phyloP scores from a whole-genome alignment of 768 basidiomycete species.

The Termitomyces sp. region DNA sequence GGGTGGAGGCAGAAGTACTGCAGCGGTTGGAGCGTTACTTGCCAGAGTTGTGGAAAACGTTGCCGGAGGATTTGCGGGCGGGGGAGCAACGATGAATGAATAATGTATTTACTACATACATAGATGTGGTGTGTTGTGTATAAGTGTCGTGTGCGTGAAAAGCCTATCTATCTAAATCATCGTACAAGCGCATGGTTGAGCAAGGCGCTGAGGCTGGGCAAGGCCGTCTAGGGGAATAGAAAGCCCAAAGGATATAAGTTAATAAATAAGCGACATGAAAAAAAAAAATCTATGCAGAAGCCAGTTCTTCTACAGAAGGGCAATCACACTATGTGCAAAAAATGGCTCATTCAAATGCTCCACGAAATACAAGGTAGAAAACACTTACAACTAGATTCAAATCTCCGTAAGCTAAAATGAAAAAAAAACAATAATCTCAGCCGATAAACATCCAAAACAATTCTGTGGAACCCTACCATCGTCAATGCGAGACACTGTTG shows the following conservation, averaged over 20 bases:
- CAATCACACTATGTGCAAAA: slow-evolving; percentile 74
- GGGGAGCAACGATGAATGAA: not conserved
- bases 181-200: slow-evolving; percentile 57
- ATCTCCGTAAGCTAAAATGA: slow-evolving; percentile 90
- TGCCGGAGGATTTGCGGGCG: slow-evolving; percentile 21
- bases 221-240: slow-evolving; percentile 48
- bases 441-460: slow-evolving; percentile 1
- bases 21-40: slow-evolving; percentile 34
- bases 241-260: slow-evolving; percentile 21
- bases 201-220: slow-evolving; percentile 41
- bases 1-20: slow-evolving; percentile 39
- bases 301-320: slow-evolving; percentile 77
- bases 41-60: slow-evolving; percentile 31
- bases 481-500: slow-evolving; percentile 85
- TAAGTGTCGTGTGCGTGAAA: too few relatives aligned
- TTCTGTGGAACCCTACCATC: slow-evolving; percentile 57
- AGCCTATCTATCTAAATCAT: not conserved
- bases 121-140: too few relatives aligned
- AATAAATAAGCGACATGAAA: not conserved
- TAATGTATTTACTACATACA: not conserved
- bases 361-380: not conserved
- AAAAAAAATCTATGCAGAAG: slow-evolving; percentile 25
- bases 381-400: slow-evolving; percentile 77
- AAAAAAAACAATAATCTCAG: not conserved
- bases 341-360: slow-evolving; percentile 4